phyloP scores from a whole-genome alignment of 108 stramenopile species.

The Stephanodiscus triporus region DNA sequence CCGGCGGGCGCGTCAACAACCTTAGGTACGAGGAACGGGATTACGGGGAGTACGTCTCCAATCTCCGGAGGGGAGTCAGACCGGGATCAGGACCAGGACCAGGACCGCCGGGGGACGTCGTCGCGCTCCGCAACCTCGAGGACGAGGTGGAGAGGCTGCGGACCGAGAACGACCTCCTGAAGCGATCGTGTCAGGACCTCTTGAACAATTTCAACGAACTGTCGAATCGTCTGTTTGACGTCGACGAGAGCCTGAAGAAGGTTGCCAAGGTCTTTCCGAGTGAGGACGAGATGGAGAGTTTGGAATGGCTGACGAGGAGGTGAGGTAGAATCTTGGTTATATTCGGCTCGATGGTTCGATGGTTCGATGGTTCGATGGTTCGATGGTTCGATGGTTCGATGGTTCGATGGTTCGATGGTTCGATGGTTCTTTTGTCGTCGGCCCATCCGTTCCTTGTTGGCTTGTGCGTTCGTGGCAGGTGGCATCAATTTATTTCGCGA shows the following conservation, averaged over 20 bases:
- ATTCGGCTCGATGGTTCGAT: no score
- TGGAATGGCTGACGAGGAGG: constrained; percentile 47
- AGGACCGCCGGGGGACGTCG: constrained; percentile 1
- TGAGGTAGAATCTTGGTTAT: no score
- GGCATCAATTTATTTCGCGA: no score
- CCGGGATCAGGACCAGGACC: background rate
- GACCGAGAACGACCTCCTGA: constrained; percentile 37
- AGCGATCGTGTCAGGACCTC: constrained; percentile 36
- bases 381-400: no score
- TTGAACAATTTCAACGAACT: constrained; percentile 48
- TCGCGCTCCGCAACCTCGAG: constrained; percentile 15
- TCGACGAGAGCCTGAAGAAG: constrained; percentile 50
- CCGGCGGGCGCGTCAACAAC: constrained; percentile 4
- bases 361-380: no score
- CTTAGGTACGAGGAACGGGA: constrained; percentile 10
- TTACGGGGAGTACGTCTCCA: constrained; percentile 10
- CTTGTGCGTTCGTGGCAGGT: no score
- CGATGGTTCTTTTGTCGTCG: no score
- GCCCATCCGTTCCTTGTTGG: no score
- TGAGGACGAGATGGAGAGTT: constrained; percentile 48
- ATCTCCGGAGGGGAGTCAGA: background rate
- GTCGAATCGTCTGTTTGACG: constrained; percentile 46
- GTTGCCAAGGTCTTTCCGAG: constrained; percentile 48
- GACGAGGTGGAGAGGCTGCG: constrained; percentile 41
- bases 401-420: no score